A percentile compares a stretch with the other conserved stretches of the same genome.
These are phyloP conservation scores for Puya raimondii DNA, from an alignment of 176 grass and related monocot species.

Conservation along the genomic window DNA sequence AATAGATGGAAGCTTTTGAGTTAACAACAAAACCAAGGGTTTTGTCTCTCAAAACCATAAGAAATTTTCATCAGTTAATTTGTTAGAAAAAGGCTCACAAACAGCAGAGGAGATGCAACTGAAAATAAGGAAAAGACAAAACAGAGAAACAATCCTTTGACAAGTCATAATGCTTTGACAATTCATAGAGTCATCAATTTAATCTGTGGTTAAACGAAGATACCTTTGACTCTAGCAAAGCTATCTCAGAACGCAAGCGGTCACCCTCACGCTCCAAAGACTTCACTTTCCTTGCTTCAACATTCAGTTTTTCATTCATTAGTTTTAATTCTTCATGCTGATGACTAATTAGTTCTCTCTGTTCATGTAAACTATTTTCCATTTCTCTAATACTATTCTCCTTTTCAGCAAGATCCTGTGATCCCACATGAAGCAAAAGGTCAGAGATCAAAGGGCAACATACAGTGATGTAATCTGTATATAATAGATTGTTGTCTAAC, in stretches of 20 bases:
- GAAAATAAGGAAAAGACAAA: background rate
- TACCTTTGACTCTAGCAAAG: slow-evolving; percentile 94
- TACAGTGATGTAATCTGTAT: slow-evolving; percentile 2
- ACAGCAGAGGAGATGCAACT: slow-evolving; percentile 3
- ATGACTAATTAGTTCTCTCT: slow-evolving; percentile 58
- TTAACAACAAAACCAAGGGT: background rate
- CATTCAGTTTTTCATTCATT: slow-evolving; percentile 67
- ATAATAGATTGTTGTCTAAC: slow-evolving; percentile 22
- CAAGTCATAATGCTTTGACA: background rate
- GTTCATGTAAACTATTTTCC: slow-evolving; percentile 50
- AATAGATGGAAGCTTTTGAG: background rate
- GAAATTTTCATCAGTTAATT: slow-evolving; percentile 9
- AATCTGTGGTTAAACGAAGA: background rate
- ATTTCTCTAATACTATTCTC: slow-evolving; percentile 62
- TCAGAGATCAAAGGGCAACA: slow-evolving; percentile 4
- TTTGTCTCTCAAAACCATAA: background rate
- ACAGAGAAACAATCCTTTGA: background rate
- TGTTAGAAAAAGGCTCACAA: too few species aligned
- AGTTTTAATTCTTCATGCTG: slow-evolving; percentile 54
- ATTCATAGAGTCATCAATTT: slow-evolving; percentile 5
- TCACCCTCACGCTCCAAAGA: slow-evolving; percentile 93
- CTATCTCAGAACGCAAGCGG: slow-evolving; percentile 67
- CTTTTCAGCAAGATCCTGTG: slow-evolving; percentile 59
- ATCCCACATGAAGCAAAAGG: slow-evolving; percentile 8
- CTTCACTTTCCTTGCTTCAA: slow-evolving; percentile 71